phyloP scores from a whole-genome alignment of 2,329 filamentous ascomycete genomes.

The Colletotrichum cordylinicola region DNA sequence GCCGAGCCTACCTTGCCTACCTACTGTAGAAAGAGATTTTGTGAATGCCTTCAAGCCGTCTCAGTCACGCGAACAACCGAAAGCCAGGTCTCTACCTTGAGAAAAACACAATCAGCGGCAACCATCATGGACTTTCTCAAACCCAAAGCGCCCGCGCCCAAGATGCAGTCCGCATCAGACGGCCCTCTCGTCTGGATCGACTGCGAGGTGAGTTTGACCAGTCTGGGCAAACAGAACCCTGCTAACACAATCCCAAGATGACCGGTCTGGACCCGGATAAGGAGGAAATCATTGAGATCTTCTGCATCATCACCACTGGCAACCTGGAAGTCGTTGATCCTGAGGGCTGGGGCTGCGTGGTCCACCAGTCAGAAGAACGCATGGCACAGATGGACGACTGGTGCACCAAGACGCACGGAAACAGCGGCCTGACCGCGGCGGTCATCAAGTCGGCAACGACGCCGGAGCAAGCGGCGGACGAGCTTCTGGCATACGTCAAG shows the following conservation, averaged over 20 bases:
- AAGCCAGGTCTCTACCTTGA: background rate
- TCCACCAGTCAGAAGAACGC: slow-evolving; percentile 74
- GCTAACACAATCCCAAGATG: slow-evolving; percentile 68
- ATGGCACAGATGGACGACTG: slow-evolving; percentile 86
- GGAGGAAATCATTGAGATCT: slow-evolving; percentile 90
- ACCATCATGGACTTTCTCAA: slow-evolving; percentile 16
- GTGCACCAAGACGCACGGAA: slow-evolving; percentile 82
- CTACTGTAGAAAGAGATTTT: background rate
- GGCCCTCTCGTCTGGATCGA: slow-evolving; percentile 88
- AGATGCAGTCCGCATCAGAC: slow-evolving; percentile 25
- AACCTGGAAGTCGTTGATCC: slow-evolving; percentile 78
- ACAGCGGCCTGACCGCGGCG: slow-evolving; percentile 80
- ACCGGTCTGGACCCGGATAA: slow-evolving; percentile 79
- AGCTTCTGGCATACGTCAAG: slow-evolving; percentile 80
- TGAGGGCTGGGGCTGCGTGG: slow-evolving; percentile 78
- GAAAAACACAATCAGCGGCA: background rate
- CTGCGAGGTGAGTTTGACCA: slow-evolving; percentile 50
- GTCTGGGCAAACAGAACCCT: background rate
- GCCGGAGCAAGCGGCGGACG: slow-evolving; percentile 72
- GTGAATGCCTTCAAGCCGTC: background rate
- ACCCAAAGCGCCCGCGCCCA: background rate
- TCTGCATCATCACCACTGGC: slow-evolving; percentile 87
- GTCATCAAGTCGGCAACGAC: slow-evolving; percentile 78
- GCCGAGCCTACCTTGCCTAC: background rate
- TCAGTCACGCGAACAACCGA: background rate